A percentile compares a stretch with the other conserved stretches of the same genome.
Conservation (phyloP, 257 asterid species). For the Parsonsia alboflavescens region DNA sequence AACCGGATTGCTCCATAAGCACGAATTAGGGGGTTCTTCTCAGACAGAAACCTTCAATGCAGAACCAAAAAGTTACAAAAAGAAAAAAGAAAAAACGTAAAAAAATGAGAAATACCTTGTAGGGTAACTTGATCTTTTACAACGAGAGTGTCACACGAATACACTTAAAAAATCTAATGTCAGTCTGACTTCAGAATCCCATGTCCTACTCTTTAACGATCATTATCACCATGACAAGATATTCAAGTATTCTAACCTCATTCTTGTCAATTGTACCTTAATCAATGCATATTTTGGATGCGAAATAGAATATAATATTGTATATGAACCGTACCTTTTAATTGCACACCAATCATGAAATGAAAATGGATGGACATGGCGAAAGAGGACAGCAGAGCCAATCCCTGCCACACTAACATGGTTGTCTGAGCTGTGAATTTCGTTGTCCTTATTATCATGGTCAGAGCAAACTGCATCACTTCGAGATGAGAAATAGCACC, state of each 20-base stretch:
- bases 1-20: slow-evolving; percentile 96
- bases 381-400: slow-evolving; percentile 90
- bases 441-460: background rate
- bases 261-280: too few relatives aligned
- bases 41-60: slow-evolving; percentile 67
- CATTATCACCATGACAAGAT: too few relatives aligned
- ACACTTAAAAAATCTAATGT: too few relatives aligned
- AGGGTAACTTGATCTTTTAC: too few relatives aligned
- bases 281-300: too few relatives aligned
- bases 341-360: slow-evolving; percentile 74
- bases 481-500: slow-evolving; percentile 85
- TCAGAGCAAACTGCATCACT: slow-evolving; percentile 27
- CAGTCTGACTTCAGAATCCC: too few relatives aligned
- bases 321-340: slow-evolving; percentile 42
- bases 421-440: slow-evolving; percentile 18
- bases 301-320: too few relatives aligned
- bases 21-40: slow-evolving; percentile 75
- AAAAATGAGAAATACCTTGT: too few relatives aligned
- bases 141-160: too few relatives aligned
- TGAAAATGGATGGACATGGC: slow-evolving; percentile 61
- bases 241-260: too few relatives aligned
- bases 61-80: slow-evolving; percentile 10
- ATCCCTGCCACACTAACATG: slow-evolving; percentile 76
- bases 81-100: too few relatives aligned
- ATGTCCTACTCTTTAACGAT: too few relatives aligned